phyloP scores from a whole-genome alignment of 805 yeast genomes.

The Kodamaea sagamina region DNA sequence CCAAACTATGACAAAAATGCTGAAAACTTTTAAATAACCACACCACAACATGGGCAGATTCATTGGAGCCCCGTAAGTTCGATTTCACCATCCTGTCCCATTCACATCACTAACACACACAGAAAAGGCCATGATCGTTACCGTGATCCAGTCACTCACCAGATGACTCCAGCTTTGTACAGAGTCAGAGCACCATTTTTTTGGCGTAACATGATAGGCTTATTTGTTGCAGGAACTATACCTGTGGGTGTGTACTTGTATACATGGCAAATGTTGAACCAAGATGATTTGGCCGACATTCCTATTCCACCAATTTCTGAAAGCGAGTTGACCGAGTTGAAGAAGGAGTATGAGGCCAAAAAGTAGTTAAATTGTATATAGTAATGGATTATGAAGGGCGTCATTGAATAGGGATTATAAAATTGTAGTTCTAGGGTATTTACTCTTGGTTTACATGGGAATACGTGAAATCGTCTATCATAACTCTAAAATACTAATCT shows the following conservation, averaged over 20 bases:
- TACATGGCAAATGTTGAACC: slow-evolving; percentile 64
- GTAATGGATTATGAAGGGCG: background rate
- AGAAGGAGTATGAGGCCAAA: slow-evolving; percentile 63
- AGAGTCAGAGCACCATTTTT: slow-evolving; percentile 89
- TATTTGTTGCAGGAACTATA: slow-evolving; percentile 59
- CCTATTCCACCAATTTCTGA: slow-evolving; percentile 92
- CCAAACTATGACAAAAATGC: background rate
- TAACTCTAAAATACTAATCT: slow-evolving; percentile 6
- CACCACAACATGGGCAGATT: slow-evolving; percentile 17
- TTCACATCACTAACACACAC: slow-evolving; percentile 12
- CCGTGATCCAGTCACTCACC: slow-evolving; percentile 67
- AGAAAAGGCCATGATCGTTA: slow-evolving; percentile 48
- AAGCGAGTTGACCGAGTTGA: slow-evolving; percentile 69
- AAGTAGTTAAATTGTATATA: slow-evolving; percentile 7
- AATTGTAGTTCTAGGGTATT: too few species aligned
- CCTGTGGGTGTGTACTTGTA: slow-evolving; percentile 66
- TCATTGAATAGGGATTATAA: too few species aligned
- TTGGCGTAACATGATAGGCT: slow-evolving; percentile 68
- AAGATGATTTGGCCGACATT: slow-evolving; percentile 85
- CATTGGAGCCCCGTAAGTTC: slow-evolving; percentile 22
- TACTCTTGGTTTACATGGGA: too few species aligned
- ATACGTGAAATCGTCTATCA: background rate
- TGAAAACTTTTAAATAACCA: slow-evolving; percentile 3
- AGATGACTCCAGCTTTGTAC: slow-evolving; percentile 91
- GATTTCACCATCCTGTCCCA: background rate